phyloP scores from a whole-genome alignment of 176 grass and related monocot species.

The Microstegium vimineum region DNA sequence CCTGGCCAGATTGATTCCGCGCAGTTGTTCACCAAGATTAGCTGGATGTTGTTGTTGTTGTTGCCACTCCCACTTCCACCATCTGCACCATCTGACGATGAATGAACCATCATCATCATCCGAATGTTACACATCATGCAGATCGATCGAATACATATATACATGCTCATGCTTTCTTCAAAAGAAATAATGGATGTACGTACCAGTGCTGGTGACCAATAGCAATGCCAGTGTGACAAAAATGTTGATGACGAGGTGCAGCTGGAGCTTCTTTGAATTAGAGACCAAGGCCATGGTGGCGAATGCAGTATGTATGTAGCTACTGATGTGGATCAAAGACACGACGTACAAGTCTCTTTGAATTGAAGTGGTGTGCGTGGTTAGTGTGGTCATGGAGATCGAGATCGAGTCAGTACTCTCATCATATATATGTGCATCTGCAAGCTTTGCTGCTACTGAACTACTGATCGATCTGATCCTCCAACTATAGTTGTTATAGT shows the following conservation, averaged over 20 bases:
- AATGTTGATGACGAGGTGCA: neutral
- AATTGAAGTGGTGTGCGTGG: neutral
- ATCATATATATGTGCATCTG: too few relatives aligned
- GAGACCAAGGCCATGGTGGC: neutral
- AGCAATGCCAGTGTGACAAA: neutral
- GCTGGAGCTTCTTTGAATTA: neutral
- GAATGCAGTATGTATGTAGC: neutral
- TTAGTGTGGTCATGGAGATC: neutral
- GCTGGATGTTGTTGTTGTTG: too few relatives aligned
- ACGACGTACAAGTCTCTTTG: neutral
- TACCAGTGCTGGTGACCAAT: neutral
- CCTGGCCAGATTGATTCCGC: slow-evolving; percentile 76
- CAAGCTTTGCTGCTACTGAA: neutral
- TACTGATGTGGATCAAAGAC: too few relatives aligned
- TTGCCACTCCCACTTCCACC: neutral
- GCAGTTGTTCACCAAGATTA: slow-evolving; percentile 97
- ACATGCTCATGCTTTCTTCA: too few relatives aligned
- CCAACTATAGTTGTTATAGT: neutral
- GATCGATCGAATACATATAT: too few relatives aligned
- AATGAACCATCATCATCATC: neutral
- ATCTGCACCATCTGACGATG: neutral
- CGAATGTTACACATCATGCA: neutral
- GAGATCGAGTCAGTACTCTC: neutral
- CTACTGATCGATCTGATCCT: neutral
- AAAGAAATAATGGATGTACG: neutral